Evolutionary conservation across 768 basidiomycete genomes (phyloP), one percentile per base, ranked within the genome.

Genomic region (Amanita phalloides): DNA sequence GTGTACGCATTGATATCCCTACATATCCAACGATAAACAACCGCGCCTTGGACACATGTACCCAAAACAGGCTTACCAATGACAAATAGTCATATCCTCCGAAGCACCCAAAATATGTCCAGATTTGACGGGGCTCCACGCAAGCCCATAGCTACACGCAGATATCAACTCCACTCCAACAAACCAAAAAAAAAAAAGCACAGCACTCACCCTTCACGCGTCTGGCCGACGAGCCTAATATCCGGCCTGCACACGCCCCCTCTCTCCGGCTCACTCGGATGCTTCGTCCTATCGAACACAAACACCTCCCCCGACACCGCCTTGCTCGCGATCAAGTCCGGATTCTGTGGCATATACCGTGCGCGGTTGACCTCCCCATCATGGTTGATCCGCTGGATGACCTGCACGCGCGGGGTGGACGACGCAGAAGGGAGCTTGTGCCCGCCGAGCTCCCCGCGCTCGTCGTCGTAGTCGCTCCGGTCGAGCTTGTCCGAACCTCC

Each of bases 271-370:
- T 95, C 90, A 58, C 85, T 94, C 48, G 92, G 80, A 66, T 98
- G 95, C 67, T 96, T 97, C 33, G 96, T 98, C 53, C 96, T 73
- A 68, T 99, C 96, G 68, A 98, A 99, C n/a, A 99, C 70, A 53
- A 86, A 71, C 2, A 98, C 90, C 56, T 96, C 90, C 11, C 95
- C 96, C 5, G 79, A 82, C 6, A 92, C 79, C 20, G 93, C 76
- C 66, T 98, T 98, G 9, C 95, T 98, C 11, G 96, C 96, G 57
- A 99, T 88, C 58, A 99, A 68, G 68, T 98, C 90, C 1, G 93
- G 90, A 62, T 98, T 99, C 68, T 98, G 95, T 5, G 96, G 96
- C 94, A 98, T 98, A 66, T 98, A 99, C 48, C 96, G 82, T 54
- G 96, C 96, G 41, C 93, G 75, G 68, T 99, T 99, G 62, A 98